Percentiles rank a stretch among this genome's conserved stretches.
Evolutionary conservation across 805 yeast genomes (phyloP).

Genomic region (Scheffersomyces ergatensis): DNA sequence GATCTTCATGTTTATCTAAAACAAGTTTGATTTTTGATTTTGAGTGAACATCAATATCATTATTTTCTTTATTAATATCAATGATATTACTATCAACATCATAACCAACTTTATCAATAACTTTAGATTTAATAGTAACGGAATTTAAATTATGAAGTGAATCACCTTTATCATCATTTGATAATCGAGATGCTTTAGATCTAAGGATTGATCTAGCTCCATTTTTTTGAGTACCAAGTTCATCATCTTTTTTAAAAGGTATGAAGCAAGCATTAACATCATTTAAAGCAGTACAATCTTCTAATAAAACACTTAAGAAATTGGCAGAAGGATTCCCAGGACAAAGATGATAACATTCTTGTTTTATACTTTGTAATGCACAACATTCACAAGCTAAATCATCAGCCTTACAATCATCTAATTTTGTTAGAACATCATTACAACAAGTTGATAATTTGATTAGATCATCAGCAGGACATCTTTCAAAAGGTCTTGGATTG

Average conservation of each 20-base stretch:
- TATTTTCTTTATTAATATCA: not conserved
- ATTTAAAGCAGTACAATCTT: conserved; percentile 45
- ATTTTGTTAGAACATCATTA: conserved; percentile 41
- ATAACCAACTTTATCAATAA: not conserved
- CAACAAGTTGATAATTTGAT: conserved; percentile 43
- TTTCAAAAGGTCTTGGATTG: conserved; percentile 37
- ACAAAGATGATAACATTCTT: conserved; percentile 47
- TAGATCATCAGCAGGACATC: conserved; percentile 44
- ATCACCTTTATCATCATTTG: not conserved
- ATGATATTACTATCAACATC: not conserved
- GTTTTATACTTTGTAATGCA: conserved; percentile 48
- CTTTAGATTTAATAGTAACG: conserved; percentile 13
- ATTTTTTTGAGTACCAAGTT: conserved; percentile 20
- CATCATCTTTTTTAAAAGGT: conserved; percentile 47
- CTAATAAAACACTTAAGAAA: conserved; percentile 42
- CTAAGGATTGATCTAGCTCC: not conserved
- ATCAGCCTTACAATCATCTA: conserved; percentile 51
- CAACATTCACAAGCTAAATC: conserved; percentile 58
- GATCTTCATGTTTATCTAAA: not conserved
- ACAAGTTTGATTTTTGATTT: not conserved
- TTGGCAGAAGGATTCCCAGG: conserved; percentile 48
- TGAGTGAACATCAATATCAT: not conserved
- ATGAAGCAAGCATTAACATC: conserved; percentile 51
- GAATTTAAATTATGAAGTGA: not conserved
- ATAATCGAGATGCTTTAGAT: not conserved